Base-by-base conservation (phyloP, 1,284 basidiomycete species). In the Ceratobasidium sp. region DNA sequence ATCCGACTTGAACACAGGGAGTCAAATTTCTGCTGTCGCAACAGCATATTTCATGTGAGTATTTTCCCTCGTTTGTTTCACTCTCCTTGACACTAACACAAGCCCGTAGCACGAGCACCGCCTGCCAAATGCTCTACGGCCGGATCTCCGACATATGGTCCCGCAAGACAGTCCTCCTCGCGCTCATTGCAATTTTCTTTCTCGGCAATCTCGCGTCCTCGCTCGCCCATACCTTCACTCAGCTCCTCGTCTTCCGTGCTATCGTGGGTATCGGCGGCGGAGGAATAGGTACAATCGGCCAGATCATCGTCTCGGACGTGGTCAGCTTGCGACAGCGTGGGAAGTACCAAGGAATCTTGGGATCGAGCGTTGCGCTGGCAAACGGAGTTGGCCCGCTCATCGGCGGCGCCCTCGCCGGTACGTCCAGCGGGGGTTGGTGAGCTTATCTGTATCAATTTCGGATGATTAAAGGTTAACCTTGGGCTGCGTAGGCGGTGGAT, bases 191-290 rank as follows among this genome's bases (percentile, higher is more conserved):
- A 9, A 84, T 89, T 66, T 84, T 85, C 79, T 79, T 85, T 60
- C 84, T 88, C 70, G 80, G 84, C 80, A 60, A 84, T 78, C 80
- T 84, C 40, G 53, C 81, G 39, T 84, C 81, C 33, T 82, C 81
- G 0, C 39, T 83, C 20, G 80, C 82, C 0, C 81, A 85, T 80
- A 84, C 82, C 0, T 86, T 89, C 84, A 84, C 86, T 5, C 86
- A 88, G 80, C 84, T 89, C 55, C 88, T 89, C 81, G 83, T 87
- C 15, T 88, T 88, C 72, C 85, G 88, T 10, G 84, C 83, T 0
- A 40, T 86, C n/a, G 80, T 83, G 20, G 85, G 86, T 9, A 79
- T 82, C 0, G 84, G 84, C 40, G 85, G 85, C 10, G 85, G 84
- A 4, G 84, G 84, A 0, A 77, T 85, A 5, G 78, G 83, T 4